Percentiles rank a stretch among this genome's conserved stretches.
Evolutionary conservation across 139 green algal species (phyloP).

Genomic region (Pedinophyceae sp.): DNA sequence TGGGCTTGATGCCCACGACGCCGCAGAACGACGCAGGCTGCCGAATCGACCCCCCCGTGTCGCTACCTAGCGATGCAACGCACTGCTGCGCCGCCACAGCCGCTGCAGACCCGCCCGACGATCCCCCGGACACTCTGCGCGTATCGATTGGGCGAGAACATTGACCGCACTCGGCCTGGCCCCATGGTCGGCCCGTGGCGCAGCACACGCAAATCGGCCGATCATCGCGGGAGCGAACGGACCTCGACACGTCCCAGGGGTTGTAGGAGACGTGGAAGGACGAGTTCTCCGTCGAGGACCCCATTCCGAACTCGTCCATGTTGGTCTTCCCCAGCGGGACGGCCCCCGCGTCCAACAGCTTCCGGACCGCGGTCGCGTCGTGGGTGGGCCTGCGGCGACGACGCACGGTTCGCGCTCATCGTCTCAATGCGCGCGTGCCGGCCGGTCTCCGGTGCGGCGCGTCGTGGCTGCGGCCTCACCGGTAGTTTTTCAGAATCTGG

Average conservation of each 20-base stretch:
- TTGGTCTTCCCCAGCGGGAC: conserved; percentile 94
- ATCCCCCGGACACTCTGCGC: conserved; percentile 40
- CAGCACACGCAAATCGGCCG: not conserved
- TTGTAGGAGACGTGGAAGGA: conserved; percentile 63
- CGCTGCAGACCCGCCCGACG: conserved; percentile 81
- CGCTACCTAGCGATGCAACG: conserved; percentile 58
- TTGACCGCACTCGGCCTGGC: too few species aligned
- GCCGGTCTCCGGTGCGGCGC: not conserved
- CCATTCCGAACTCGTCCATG: conserved; percentile 98
- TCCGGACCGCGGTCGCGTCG: conserved; percentile 53
- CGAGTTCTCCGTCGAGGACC: conserved; percentile 77
- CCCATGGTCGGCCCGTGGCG: too few species aligned
- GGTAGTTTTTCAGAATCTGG: too few species aligned
- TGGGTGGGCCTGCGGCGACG: too few species aligned
- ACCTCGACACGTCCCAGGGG: conserved; percentile 71
- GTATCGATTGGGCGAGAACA: too few species aligned
- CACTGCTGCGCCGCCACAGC: conserved; percentile 70
- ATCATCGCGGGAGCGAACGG: not conserved
- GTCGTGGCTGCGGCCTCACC: not conserved
- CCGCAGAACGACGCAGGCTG: conserved; percentile 92
- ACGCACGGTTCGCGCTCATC: too few species aligned
- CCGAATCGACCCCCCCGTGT: conserved; percentile 87
- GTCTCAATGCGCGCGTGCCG: not conserved
- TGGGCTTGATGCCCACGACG: conserved; percentile 92
- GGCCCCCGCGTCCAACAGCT: conserved; percentile 51